phyloP scores from a whole-genome alignment of 2,329 filamentous ascomycete genomes.

The Stenocarpella maydis region DNA sequence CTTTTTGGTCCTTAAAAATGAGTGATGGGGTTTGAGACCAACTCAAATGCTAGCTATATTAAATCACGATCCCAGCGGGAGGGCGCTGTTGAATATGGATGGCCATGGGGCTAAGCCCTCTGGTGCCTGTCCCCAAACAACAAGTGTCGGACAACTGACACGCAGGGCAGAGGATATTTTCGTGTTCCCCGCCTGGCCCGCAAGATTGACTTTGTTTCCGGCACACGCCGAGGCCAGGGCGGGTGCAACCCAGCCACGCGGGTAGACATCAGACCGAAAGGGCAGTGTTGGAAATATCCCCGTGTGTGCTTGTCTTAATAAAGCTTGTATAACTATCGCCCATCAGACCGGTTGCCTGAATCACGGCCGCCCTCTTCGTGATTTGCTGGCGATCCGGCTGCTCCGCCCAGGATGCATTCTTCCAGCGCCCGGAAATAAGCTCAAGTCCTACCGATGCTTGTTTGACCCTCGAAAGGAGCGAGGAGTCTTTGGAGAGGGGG shows the following conservation, averaged over 20 bases:
- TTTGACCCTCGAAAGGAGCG: not conserved
- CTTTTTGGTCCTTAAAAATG: too few species aligned
- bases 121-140: constrained; percentile 12
- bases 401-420: not conserved
- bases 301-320: not conserved
- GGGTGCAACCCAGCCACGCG: constrained; percentile 20
- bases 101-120: not conserved
- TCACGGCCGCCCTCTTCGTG: not conserved
- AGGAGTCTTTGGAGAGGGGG: not conserved
- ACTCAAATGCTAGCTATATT: too few species aligned
- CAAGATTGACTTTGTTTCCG: constrained; percentile 10
- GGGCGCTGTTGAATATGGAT: not conserved
- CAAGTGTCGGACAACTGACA: constrained; percentile 20
- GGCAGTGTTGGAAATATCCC: not conserved
- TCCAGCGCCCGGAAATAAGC: not conserved
- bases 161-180: constrained; percentile 17
- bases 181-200: constrained; percentile 7
- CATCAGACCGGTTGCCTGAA: not conserved
- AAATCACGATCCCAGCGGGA: too few species aligned
- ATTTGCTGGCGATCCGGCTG: constrained; percentile 1
- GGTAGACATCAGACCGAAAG: constrained; percentile 11
- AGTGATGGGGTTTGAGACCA: too few species aligned
- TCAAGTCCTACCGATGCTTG: not conserved
- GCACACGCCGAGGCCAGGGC: constrained; percentile 19
- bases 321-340: not conserved